Conservation (phyloP, 2,329 filamentous ascomycete species). For the Aspergillus japonicus region DNA sequence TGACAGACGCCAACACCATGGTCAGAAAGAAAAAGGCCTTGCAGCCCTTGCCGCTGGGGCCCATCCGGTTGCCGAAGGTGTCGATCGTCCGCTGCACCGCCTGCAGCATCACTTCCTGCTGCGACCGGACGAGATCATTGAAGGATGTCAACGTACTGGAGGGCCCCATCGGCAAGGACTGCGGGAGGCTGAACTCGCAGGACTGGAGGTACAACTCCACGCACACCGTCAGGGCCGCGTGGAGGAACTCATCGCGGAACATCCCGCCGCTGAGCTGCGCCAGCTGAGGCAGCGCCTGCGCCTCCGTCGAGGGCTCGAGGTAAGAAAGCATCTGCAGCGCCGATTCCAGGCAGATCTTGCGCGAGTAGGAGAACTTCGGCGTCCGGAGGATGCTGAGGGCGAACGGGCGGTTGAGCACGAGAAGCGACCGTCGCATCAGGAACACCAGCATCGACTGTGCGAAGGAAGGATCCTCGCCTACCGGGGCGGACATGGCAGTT, state of each 20-base stretch:
- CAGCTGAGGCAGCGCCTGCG: constrained; percentile 28
- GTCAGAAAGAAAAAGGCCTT: constrained; percentile 33
- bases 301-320: constrained; percentile 24
- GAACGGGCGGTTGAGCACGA: constrained; percentile 53
- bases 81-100: constrained; percentile 31
- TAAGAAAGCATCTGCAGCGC: constrained; percentile 37
- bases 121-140: constrained; percentile 33
- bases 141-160: constrained; percentile 17
- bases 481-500: constrained; percentile 4
- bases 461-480: constrained; percentile 25
- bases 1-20: constrained; percentile 31
- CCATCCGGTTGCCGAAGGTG: constrained; percentile 29
- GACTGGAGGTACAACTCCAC: constrained; percentile 34
- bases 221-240: constrained; percentile 34
- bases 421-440: constrained; percentile 54
- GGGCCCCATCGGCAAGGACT: constrained; percentile 10
- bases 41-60: constrained; percentile 26
- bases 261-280: constrained; percentile 34
- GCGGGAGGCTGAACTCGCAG: constrained; percentile 21
- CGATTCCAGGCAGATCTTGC: constrained; percentile 37
- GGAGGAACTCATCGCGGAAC: constrained; percentile 37
- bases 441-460: constrained; percentile 48
- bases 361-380: constrained; percentile 39
- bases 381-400: constrained; percentile 33
- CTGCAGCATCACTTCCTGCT: constrained; percentile 30